A percentile compares a stretch with the other conserved stretches of the same genome.
Evolutionary conservation across 1,139 yeast species (phyloP).

Genomic region (Geotrichum candidum): DNA sequence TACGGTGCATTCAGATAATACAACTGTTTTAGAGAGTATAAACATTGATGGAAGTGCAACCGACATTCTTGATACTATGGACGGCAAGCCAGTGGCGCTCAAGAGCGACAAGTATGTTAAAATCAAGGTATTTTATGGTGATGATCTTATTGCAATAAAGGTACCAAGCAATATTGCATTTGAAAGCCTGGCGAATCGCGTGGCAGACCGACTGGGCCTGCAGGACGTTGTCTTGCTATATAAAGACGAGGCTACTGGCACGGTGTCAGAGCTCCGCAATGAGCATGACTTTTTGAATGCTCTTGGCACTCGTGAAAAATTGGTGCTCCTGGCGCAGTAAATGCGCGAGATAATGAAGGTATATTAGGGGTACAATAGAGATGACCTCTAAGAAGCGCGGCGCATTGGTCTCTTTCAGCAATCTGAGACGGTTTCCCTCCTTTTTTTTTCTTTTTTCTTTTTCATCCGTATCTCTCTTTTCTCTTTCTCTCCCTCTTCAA

Average conservation of each 20-base stretch:
- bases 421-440: not conserved
- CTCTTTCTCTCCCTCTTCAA: not conserved
- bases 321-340: constrained; percentile 34
- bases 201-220: constrained; percentile 55
- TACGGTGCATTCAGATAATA: constrained; percentile 3
- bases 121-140: constrained; percentile 83
- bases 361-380: not conserved
- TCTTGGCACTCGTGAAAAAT: constrained; percentile 32
- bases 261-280: constrained; percentile 27
- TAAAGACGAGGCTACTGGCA: constrained; percentile 29
- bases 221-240: constrained; percentile 28
- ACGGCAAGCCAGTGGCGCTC: not conserved
- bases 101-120: constrained; percentile 39
- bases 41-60: not conserved
- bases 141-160: constrained; percentile 83
- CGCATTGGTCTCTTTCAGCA: no score
- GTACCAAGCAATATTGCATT: constrained; percentile 59
- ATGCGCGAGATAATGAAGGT: not conserved
- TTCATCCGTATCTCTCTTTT: not conserved
- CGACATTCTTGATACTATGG: not conserved
- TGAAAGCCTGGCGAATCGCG: constrained; percentile 55
- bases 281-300: constrained; percentile 32
- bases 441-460: not conserved
- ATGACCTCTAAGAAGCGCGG: not conserved
- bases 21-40: constrained; percentile 2